These are phyloP conservation scores for Acmispon strigosus DNA, from an alignment of 306 rosid species.

Conservation along the genomic window DNA sequence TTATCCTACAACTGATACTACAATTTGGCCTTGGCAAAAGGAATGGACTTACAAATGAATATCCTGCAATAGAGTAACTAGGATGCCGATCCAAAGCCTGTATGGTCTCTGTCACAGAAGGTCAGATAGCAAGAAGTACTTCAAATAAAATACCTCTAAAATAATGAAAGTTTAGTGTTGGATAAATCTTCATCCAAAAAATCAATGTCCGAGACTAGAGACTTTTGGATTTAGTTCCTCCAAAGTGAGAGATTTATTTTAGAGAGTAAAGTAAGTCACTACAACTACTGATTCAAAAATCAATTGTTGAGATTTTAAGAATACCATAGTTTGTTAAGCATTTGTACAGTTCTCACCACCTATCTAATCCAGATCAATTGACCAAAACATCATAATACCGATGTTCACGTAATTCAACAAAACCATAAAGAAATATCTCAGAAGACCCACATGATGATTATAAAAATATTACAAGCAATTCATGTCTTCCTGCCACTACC, in stretches of 20 bases:
- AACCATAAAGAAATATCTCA: neutral
- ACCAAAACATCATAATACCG: neutral
- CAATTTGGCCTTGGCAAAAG: neutral
- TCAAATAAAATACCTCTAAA: neutral
- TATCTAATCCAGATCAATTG: neutral
- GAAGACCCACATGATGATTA: neutral
- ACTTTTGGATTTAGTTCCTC: neutral
- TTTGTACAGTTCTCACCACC: neutral
- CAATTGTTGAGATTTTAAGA: too few species aligned
- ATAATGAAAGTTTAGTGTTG: neutral
- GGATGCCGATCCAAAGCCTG: constrained; percentile 19
- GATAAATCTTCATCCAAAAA: neutral
- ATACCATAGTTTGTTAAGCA: neutral
- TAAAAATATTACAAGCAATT: neutral
- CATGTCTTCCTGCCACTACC: constrained; percentile 10
- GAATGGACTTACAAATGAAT: constrained; percentile 22
- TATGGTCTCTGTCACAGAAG: constrained; percentile 20
- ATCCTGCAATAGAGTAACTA: constrained; percentile 11
- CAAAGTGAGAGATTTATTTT: too few species aligned
- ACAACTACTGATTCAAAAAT: too few species aligned
- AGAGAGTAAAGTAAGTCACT: too few species aligned
- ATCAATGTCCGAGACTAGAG: neutral
- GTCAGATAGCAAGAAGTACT: neutral
- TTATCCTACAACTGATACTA: neutral
- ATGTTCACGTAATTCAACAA: neutral